A percentile compares a stretch with the other conserved stretches of the same genome.
These are phyloP conservation scores for Tephrocybe sp. DNA, from an alignment of 768 basidiomycete species.

Conservation along the genomic window DNA sequence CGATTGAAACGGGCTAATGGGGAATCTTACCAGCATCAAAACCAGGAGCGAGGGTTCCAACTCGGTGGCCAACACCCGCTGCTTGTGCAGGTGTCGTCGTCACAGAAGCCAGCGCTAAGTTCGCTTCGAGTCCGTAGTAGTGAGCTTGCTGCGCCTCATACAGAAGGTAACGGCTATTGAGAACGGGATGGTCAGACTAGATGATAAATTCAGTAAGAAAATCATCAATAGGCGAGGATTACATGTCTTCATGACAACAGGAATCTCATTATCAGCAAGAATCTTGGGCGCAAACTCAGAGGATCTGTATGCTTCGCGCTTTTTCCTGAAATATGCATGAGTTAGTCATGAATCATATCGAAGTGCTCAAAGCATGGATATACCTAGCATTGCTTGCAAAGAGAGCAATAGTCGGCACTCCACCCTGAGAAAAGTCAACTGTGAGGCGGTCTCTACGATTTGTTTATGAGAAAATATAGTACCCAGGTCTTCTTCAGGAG, in stretches of 20 bases:
- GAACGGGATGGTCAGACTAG: constrained; percentile 56
- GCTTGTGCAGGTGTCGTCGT: constrained; percentile 63
- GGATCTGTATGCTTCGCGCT: constrained; percentile 60
- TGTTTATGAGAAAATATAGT: constrained; percentile 9
- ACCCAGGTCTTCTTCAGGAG: constrained; percentile 71
- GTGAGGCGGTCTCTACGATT: neutral
- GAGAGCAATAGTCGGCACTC: constrained; percentile 65
- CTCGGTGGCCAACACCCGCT: constrained; percentile 64
- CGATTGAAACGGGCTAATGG: too few species aligned
- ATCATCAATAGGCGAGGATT: too few species aligned
- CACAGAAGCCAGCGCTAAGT: constrained; percentile 58
- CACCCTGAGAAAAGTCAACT: constrained; percentile 27
- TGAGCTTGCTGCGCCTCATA: constrained; percentile 72
- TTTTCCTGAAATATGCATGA: constrained; percentile 27
- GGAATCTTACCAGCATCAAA: constrained; percentile 17
- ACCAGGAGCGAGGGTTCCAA: constrained; percentile 62
- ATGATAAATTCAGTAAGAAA: too few species aligned
- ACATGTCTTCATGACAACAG: constrained; percentile 69
- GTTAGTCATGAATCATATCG: neutral
- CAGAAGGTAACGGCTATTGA: constrained; percentile 63
- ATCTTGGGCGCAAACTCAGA: constrained; percentile 73
- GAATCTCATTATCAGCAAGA: constrained; percentile 60
- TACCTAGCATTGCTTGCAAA: constrained; percentile 63
- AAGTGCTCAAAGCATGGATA: neutral
- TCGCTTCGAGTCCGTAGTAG: constrained; percentile 58